These are phyloP conservation scores for Chalaropsis thielavioides DNA, from an alignment of 2,329 filamentous ascomycete genomes.

Conservation along the genomic window DNA sequence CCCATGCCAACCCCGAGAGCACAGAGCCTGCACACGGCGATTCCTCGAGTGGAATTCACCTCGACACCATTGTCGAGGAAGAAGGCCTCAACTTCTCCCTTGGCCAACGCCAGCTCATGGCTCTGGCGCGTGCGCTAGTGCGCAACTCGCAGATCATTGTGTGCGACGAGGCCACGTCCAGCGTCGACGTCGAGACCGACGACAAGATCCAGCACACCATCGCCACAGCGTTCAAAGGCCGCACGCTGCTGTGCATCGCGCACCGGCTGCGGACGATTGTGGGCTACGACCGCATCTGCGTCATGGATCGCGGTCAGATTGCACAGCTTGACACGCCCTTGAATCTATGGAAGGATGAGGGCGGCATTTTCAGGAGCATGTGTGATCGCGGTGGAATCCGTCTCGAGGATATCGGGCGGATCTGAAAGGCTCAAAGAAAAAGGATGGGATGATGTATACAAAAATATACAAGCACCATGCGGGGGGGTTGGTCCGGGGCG, in stretches of 20 bases:
- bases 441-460: not conserved
- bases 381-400: constrained; percentile 73
- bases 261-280: constrained; percentile 87
- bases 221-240: constrained; percentile 66
- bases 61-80: constrained; percentile 78
- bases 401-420: constrained; percentile 33
- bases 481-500: no score
- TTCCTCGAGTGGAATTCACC: constrained; percentile 39
- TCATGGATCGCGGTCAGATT: constrained; percentile 84
- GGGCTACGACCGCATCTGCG: constrained; percentile 85
- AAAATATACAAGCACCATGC: not conserved
- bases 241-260: constrained; percentile 83
- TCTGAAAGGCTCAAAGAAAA: constrained; percentile 24
- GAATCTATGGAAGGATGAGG: constrained; percentile 50
- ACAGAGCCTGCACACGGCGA: constrained; percentile 19
- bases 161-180: constrained; percentile 89
- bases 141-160: constrained; percentile 82
- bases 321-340: constrained; percentile 72
- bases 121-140: constrained; percentile 78
- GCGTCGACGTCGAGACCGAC: constrained; percentile 92
- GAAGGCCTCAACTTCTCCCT: constrained; percentile 94
- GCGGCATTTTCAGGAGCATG: constrained; percentile 77
- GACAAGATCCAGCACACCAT: constrained; percentile 90
- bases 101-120: constrained; percentile 90
- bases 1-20: constrained; percentile 17